A percentile compares a stretch with the other conserved stretches of the same genome.
Conservation (phyloP, 129 eudicot species). For the Escallonia rubra region DNA sequence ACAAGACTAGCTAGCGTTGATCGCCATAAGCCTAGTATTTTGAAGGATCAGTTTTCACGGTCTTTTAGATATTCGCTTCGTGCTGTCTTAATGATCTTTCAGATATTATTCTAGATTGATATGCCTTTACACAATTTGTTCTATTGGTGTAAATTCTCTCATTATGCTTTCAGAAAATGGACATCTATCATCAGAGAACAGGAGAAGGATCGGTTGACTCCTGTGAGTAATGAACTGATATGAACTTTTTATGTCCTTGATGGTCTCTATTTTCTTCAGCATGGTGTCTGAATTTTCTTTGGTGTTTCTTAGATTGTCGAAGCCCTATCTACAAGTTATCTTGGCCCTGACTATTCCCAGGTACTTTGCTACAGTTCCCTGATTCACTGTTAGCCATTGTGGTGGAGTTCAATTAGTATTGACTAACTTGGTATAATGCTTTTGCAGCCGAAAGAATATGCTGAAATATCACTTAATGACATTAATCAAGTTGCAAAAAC, state of each 20-base stretch:
- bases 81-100: too few relatives aligned
- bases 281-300: constrained; percentile 8
- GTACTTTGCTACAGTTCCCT: constrained; percentile 29
- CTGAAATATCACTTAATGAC: constrained; percentile 83
- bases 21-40: too few relatives aligned
- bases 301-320: constrained; percentile 69
- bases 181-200: too few relatives aligned
- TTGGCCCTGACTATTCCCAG: constrained; percentile 94
- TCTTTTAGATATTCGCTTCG: too few relatives aligned
- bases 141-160: too few relatives aligned
- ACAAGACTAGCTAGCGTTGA: too few relatives aligned
- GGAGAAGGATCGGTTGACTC: too few relatives aligned
- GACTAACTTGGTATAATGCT: neutral
- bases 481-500: constrained; percentile 80
- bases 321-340: constrained; percentile 80
- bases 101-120: too few relatives aligned
- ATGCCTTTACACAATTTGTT: too few relatives aligned
- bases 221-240: constrained; percentile 43
- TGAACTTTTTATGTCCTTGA: neutral
- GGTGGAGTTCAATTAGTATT: constrained; percentile 9
- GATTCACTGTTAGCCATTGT: neutral
- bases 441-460: constrained; percentile 60
- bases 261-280: neutral
- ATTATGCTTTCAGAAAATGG: constrained; percentile 13
- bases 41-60: too few relatives aligned